These are phyloP conservation scores for Mycena crocata DNA, from an alignment of 768 basidiomycete genomes.

Conservation along the genomic window DNA sequence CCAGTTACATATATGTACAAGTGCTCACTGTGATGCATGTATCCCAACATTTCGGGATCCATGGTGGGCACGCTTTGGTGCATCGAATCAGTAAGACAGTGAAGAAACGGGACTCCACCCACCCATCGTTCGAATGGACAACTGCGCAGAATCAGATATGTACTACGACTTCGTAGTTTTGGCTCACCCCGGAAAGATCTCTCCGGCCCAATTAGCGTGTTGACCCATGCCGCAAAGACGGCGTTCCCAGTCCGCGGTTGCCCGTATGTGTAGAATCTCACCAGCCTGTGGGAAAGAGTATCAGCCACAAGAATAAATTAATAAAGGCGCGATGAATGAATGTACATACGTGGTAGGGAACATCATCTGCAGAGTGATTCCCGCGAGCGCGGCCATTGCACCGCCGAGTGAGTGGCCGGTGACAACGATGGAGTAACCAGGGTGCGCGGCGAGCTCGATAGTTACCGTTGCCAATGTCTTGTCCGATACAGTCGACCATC, in stretches of 20 bases:
- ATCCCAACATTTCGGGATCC: slow-evolving; percentile 17
- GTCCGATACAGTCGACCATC: slow-evolving; percentile 47
- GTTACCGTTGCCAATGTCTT: slow-evolving; percentile 43
- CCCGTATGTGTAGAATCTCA: slow-evolving; percentile 30
- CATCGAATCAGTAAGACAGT: background rate
- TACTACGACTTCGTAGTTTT: background rate
- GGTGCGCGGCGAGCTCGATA: slow-evolving; percentile 44
- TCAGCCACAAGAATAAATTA: background rate
- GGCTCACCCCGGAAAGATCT: slow-evolving; percentile 22
- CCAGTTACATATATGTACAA: background rate
- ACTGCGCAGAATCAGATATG: slow-evolving; percentile 15
- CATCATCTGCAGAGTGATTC: slow-evolving; percentile 43
- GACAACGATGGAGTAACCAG: slow-evolving; percentile 47
- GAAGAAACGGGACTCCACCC: background rate
- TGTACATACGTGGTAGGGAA: slow-evolving; percentile 39
- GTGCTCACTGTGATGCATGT: slow-evolving; percentile 28
- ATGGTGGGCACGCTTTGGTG: slow-evolving; percentile 30
- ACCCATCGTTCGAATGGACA: slow-evolving; percentile 32
- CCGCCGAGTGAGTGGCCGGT: slow-evolving; percentile 59
- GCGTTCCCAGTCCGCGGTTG: slow-evolving; percentile 30
- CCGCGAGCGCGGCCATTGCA: slow-evolving; percentile 52
- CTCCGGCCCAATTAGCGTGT: slow-evolving; percentile 21
- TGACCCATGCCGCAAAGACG: slow-evolving; percentile 22
- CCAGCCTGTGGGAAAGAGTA: background rate
- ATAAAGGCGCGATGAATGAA: background rate